Evolutionary conservation across 192 early-diverging fungal species (phyloP), one percentile per base, ranked within the genome.

Genomic region (Backusella westeae): DNA sequence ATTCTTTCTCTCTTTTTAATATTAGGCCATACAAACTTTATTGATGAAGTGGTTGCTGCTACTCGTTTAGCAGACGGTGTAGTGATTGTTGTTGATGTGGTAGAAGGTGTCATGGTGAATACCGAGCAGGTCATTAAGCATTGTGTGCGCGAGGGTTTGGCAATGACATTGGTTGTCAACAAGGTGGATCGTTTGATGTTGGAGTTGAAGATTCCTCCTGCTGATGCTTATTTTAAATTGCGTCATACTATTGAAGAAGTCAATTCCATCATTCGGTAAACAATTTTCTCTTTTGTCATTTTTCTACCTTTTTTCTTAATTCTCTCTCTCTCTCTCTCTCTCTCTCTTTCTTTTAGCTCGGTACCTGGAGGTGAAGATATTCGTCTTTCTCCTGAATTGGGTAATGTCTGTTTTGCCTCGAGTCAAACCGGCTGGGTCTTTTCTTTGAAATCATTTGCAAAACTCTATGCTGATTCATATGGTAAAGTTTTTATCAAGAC

Each of bases 131-230:
- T 95, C 34, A 96, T 99, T 77, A 86, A 87, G 34, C 90, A 95
- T 36, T 87, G 94, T 26, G 90, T 97, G 36, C 86, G 87, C 49
- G 95, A 97, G 77, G 87, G 88, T 2, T 76, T 98, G 34, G 83
- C 90, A 21, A 87, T 99, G 65, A 92, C 92, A 4, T 85, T 99
- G 63, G 91, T 98, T n/a, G 86, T 99, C 69, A 98, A 96, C 91
- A 99, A 99, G 86, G 90, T 99, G 6, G 98, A 99, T 85, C 92
- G 98, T n/a, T 84, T 99, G 70, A 98, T 99, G 44, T 67, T 98
- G 29, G 98, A 99, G 81, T 87, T 99, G 19, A 97, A 96, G 72
- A 85, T 99, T 41, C 98, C 98, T 34, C 98, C 98, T 9, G 90
- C 87, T 10, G 98, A 98, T 85, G 97, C 97, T 8, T 99, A 98